Evolutionary conservation across 2,329 filamentous ascomycete genomes (phyloP).

Genomic region (Ophiostoma sp.): DNA sequence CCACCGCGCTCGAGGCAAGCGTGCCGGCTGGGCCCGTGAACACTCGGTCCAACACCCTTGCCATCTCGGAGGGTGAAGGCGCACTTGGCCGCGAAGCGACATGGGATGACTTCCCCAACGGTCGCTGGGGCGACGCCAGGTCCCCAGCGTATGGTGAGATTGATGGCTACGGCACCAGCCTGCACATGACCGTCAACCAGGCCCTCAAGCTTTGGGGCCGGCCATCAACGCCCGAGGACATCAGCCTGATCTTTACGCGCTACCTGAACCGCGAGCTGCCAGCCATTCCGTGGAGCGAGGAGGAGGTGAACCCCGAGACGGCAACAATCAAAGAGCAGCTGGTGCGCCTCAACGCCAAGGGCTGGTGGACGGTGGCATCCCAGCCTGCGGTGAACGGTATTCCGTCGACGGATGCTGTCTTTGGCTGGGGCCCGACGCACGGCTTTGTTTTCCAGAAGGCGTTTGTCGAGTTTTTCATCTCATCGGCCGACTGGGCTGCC

Average conservation of each 20-base stretch:
- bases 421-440: slow-evolving; percentile 88
- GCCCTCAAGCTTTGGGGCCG: slow-evolving; percentile 81
- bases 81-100: slow-evolving; percentile 87
- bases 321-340: slow-evolving; percentile 72
- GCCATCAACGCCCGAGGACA: slow-evolving; percentile 63
- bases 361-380: slow-evolving; percentile 95
- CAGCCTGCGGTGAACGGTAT: slow-evolving; percentile 90
- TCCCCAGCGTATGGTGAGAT: slow-evolving; percentile 95
- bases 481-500: slow-evolving; percentile 62
- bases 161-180: slow-evolving; percentile 89
- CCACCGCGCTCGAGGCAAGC: slow-evolving; percentile 69
- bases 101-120: slow-evolving; percentile 98
- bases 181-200: slow-evolving; percentile 82
- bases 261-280: slow-evolving; percentile 74
- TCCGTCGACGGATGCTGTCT: slow-evolving; percentile 67
- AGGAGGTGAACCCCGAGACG: slow-evolving; percentile 78
- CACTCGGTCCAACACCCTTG: slow-evolving; percentile 74
- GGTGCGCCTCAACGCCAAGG: slow-evolving; percentile 66
- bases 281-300: slow-evolving; percentile 91
- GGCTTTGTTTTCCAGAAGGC: slow-evolving; percentile 98
- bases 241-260: slow-evolving; percentile 72
- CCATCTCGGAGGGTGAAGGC: slow-evolving; percentile 91
- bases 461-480: slow-evolving; percentile 94
- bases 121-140: slow-evolving; percentile 93
- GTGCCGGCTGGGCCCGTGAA: slow-evolving; percentile 69